Evolutionary conservation across 371 early-diverging fungal genomes (phyloP).

Genomic region (Paraphysoderma sedebokerense): DNA sequence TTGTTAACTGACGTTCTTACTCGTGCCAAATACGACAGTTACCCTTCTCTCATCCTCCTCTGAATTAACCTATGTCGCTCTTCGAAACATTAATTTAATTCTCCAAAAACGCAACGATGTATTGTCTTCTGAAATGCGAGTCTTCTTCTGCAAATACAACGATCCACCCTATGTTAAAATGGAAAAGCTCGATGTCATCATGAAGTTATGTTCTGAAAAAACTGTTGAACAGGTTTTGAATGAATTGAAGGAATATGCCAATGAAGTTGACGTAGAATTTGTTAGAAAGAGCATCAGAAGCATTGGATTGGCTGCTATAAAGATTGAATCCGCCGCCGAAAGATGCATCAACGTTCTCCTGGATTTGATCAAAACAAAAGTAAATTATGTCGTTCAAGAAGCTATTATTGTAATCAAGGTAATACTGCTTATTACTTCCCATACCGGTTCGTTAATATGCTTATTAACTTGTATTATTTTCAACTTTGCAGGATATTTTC

Average conservation of each 20-base stretch:
- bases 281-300: slow-evolving; percentile 78
- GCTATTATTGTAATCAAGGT: slow-evolving; percentile 79
- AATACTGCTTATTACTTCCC: neutral
- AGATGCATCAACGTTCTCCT: slow-evolving; percentile 68
- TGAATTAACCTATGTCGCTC: slow-evolving; percentile 91
- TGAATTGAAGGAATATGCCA: slow-evolving; percentile 87
- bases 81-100: slow-evolving; percentile 88
- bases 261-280: slow-evolving; percentile 95
- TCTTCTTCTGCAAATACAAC: slow-evolving; percentile 97
- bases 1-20: neutral
- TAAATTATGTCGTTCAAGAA: slow-evolving; percentile 83
- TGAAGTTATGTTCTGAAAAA: slow-evolving; percentile 58
- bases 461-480: neutral
- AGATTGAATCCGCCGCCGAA: slow-evolving; percentile 73
- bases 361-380: slow-evolving; percentile 77
- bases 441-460: no score
- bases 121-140: slow-evolving; percentile 71
- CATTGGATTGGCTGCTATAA: slow-evolving; percentile 84
- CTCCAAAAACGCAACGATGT: slow-evolving; percentile 82
- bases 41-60: slow-evolving; percentile 75
- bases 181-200: slow-evolving; percentile 88
- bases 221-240: slow-evolving; percentile 82
- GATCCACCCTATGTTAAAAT: slow-evolving; percentile 96
- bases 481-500: slow-evolving; percentile 54
- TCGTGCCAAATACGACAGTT: slow-evolving; percentile 23